Percentiles rank a stretch among this genome's conserved stretches.
Conservation (phyloP, 2,329 filamentous ascomycete genomes). For the Coniochaeta sp. region DNA sequence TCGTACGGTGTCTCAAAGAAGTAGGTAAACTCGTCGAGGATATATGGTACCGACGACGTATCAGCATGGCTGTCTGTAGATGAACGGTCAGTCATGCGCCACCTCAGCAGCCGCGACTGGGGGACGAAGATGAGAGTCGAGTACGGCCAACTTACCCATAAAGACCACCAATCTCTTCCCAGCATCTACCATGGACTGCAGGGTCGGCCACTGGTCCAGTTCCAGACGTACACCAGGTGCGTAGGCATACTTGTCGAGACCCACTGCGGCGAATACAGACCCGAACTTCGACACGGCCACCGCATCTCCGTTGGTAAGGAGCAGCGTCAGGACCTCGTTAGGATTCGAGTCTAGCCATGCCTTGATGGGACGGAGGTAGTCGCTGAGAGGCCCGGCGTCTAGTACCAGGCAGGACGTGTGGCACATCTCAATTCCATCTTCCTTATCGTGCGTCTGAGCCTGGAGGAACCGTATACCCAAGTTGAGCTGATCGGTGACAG, state of each 20-base stretch:
- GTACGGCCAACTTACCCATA: conserved; percentile 48
- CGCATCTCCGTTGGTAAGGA: conserved; percentile 56
- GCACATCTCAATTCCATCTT: conserved; percentile 51
- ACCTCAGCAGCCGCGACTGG: no score
- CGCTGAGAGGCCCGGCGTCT: conserved; percentile 48
- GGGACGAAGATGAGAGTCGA: no score
- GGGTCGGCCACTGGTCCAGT: conserved; percentile 60
- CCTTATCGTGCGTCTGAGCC: conserved; percentile 51
- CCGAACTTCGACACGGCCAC: conserved; percentile 49
- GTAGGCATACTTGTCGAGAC: conserved; percentile 52
- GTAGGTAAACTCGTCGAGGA: conserved; percentile 57
- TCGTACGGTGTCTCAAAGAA: conserved; percentile 71
- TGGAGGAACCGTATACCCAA: conserved; percentile 59
- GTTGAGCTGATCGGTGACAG: conserved; percentile 50
- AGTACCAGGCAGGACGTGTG: conserved; percentile 56
- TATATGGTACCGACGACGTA: conserved; percentile 46
- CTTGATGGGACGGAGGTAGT: conserved; percentile 51
- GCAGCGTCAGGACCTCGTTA: conserved; percentile 55
- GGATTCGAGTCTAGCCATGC: conserved; percentile 52
- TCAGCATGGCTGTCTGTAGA: conserved; percentile 52
- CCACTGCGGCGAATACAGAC: conserved; percentile 44
- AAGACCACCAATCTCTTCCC: conserved; percentile 63
- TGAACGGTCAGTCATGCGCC: not conserved
- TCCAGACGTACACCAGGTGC: conserved; percentile 33
- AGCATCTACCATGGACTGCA: conserved; percentile 55